These are phyloP conservation scores for Salix arbutifolia DNA, from an alignment of 345 rosid genomes.

Conservation along the genomic window DNA sequence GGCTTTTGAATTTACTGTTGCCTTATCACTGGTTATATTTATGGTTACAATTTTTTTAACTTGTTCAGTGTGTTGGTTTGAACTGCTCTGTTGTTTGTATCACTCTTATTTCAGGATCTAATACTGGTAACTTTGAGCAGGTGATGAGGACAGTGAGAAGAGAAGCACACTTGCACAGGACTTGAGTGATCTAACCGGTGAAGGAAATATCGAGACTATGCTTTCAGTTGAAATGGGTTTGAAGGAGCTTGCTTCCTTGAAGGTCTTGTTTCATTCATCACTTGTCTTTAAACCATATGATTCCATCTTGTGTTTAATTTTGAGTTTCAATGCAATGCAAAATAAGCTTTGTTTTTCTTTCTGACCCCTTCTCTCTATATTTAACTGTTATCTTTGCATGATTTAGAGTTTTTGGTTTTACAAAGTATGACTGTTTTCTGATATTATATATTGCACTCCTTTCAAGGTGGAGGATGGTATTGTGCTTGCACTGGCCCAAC, in stretches of 20 bases:
- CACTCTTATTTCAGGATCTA: not conserved
- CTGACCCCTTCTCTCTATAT: not conserved
- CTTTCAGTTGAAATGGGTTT: constrained; percentile 97
- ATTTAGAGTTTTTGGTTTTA: not conserved
- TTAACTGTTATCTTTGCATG: not conserved
- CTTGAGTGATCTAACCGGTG: constrained; percentile 75
- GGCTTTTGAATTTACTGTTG: not conserved
- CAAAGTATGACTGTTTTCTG: not conserved
- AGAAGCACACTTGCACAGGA: constrained; percentile 47
- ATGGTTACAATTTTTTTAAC: not conserved
- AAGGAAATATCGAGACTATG: constrained; percentile 98
- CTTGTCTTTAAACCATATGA: not conserved
- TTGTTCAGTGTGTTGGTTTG: constrained; percentile 3
- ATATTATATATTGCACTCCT: not conserved
- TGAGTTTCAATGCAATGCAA: not conserved
- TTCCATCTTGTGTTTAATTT: not conserved
- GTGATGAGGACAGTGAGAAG: constrained; percentile 18
- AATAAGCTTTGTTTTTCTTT: not conserved
- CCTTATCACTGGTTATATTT: not conserved
- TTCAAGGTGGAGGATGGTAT: constrained; percentile 32
- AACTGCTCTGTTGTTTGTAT: not conserved
- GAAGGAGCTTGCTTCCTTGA: constrained; percentile 81
- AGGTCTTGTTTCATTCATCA: constrained; percentile 42
- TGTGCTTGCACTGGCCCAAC: constrained; percentile 30
- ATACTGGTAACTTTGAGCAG: constrained; percentile 12